These are phyloP conservation scores for Ceratocystiopsis sp. DNA, from an alignment of 2,329 filamentous ascomycete species.

Conservation along the genomic window DNA sequence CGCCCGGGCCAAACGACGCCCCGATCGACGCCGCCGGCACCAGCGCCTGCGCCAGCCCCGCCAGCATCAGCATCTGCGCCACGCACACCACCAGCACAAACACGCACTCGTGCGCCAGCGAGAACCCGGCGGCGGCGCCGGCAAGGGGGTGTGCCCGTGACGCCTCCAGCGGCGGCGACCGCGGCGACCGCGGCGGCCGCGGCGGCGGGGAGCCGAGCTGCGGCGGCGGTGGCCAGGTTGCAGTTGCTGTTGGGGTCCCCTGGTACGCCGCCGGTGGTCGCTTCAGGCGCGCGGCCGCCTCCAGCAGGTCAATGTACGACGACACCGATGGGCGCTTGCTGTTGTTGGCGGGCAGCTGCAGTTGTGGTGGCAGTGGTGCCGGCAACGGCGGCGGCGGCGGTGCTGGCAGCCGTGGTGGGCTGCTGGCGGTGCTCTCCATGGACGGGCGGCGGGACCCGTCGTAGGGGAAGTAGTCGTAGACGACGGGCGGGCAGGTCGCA, in stretches of 20 bases:
- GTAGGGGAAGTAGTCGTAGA: no score
- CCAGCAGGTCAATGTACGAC: conserved; percentile 11
- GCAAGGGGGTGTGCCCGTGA: no score
- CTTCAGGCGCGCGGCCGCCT: conserved; percentile 9
- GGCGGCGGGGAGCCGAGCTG: no score
- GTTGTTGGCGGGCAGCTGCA: neutral
- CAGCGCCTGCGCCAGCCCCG: conserved; percentile 29
- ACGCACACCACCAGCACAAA: conserved; percentile 24
- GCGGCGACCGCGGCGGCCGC: no score
- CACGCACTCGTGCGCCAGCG: conserved; percentile 14
- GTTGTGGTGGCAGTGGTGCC: no score
- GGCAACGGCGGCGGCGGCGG: no score
- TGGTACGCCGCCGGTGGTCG: conserved; percentile 4
- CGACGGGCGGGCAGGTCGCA: no score
- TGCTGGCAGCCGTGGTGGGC: no score
- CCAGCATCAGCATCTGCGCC: conserved; percentile 28
- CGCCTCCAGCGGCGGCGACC: no score
- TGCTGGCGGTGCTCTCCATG: no score
- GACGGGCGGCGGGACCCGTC: no score
- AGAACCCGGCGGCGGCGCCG: conserved; percentile 10
- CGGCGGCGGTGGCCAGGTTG: neutral
- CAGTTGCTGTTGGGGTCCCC: neutral
- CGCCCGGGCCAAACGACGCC: conserved; percentile 23
- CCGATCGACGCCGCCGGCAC: conserved; percentile 32
- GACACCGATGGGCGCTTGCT: conserved; percentile 1